These are phyloP conservation scores for Phytophthora sp. DNA, from an alignment of 352 stramenopile genomes.

Conservation along the genomic window DNA sequence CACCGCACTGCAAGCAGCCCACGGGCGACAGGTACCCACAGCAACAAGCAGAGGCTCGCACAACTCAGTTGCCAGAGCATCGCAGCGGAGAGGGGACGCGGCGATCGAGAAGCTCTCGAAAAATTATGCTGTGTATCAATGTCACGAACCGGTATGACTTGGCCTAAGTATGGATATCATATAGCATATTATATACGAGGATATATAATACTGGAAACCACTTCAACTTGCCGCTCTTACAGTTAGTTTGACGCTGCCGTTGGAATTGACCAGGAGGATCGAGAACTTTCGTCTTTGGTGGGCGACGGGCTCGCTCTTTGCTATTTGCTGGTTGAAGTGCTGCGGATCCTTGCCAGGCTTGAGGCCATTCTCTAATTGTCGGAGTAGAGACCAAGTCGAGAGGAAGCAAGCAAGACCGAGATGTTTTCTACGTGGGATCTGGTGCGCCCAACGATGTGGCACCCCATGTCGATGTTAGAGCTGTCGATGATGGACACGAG, in stretches of 20 bases:
- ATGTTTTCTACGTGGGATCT: slow-evolving; percentile 84
- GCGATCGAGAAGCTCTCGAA: slow-evolving; percentile 1
- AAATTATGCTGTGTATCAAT: slow-evolving; percentile 1
- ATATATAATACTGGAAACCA: slow-evolving; percentile 5
- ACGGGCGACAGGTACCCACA: slow-evolving; percentile 17
- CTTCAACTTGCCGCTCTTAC: slow-evolving; percentile 20
- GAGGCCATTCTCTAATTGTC: slow-evolving; percentile 36
- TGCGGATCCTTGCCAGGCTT: not conserved
- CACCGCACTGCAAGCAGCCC: slow-evolving; percentile 17
- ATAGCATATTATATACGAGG: not conserved
- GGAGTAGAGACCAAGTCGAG: slow-evolving; percentile 25
- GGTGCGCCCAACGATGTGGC: slow-evolving; percentile 77
- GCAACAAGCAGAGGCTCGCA: slow-evolving; percentile 16
- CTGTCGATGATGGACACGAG: slow-evolving; percentile 83
- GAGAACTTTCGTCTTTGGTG: slow-evolving; percentile 3
- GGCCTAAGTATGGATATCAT: slow-evolving; percentile 6
- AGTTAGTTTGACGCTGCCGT: too few relatives aligned
- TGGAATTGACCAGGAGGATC: slow-evolving; percentile 8
- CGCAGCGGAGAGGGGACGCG: slow-evolving; percentile 13
- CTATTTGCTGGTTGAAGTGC: not conserved
- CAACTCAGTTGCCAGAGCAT: slow-evolving; percentile 35
- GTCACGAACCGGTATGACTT: slow-evolving; percentile 1
- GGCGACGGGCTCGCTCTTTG: slow-evolving; percentile 9
- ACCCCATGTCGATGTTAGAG: slow-evolving; percentile 82
- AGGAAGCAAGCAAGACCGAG: not conserved